Percentiles rank a stretch among this genome's conserved stretches.
Conservation (phyloP, 805 yeast species). For the Candida odintsovae region DNA sequence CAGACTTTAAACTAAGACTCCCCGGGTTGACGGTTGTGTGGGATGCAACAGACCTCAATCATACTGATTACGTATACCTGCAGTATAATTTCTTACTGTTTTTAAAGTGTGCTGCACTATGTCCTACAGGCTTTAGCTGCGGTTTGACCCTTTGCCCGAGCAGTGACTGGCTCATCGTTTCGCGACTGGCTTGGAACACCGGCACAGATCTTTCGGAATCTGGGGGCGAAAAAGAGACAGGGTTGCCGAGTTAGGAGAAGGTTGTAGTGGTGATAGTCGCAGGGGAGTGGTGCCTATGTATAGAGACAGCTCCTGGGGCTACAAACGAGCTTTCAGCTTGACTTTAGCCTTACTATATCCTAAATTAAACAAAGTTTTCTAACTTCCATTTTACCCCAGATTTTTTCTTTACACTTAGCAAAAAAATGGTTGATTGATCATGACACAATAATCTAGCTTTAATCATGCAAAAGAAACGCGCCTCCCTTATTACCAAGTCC, state of each 20-base stretch:
- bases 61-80: no score
- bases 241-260: no score
- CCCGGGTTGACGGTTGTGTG: constrained; percentile 2
- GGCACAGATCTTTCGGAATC: neutral
- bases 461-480: neutral
- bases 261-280: neutral
- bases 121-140: neutral
- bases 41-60: no score
- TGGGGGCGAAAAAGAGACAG: neutral
- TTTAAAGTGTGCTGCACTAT: no score
- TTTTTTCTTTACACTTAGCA: no score
- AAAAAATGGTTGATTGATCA: neutral
- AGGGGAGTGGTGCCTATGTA: neutral
- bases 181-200: neutral
- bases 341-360: neutral
- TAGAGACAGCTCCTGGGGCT: neutral
- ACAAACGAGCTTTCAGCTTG: no score
- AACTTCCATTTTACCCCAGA: neutral
- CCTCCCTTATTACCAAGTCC: neutral
- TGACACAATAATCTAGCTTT: neutral
- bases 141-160: constrained; percentile 3
- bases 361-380: neutral
- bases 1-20: neutral
- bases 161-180: neutral
- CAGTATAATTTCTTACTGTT: no score